A percentile compares a stretch with the other conserved stretches of the same genome.
phyloP scores from a whole-genome alignment of 257 asterid genomes.

The Nicotiana sylvestris region DNA sequence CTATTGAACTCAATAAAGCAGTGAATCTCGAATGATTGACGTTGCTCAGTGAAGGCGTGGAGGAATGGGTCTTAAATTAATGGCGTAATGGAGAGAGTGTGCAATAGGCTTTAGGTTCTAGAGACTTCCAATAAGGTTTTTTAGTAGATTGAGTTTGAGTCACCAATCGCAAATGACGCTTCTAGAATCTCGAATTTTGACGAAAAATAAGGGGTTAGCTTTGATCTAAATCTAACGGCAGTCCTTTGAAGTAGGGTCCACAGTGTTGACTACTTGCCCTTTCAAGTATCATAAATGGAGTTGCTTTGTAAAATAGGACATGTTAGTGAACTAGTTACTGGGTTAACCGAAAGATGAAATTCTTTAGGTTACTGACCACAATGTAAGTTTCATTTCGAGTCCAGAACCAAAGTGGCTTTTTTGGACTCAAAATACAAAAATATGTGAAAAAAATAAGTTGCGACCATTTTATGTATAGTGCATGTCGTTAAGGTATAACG shows the following conservation, averaged over 20 bases:
- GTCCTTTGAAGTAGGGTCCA: not conserved
- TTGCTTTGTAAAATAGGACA: too few relatives aligned
- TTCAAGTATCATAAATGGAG: not conserved
- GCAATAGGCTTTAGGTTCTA: constrained; percentile 15
- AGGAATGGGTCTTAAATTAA: not conserved
- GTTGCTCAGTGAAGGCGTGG: not conserved
- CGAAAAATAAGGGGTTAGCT: too few relatives aligned
- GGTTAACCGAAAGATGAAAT: not conserved
- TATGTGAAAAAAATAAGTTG: too few relatives aligned
- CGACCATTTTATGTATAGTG: too few relatives aligned
- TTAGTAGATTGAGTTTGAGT: not conserved
- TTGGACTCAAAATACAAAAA: too few relatives aligned
- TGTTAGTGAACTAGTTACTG: too few relatives aligned
- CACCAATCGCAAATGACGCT: not conserved
- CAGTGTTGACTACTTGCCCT: not conserved
- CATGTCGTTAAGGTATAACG: too few relatives aligned
- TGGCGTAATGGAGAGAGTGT: not conserved
- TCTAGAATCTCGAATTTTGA: too few relatives aligned
- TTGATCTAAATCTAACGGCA: too few relatives aligned
- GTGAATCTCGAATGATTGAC: not conserved
- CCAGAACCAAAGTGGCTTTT: too few relatives aligned
- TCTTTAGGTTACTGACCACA: not conserved
- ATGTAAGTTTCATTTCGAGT: not conserved
- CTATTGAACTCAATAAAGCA: not conserved
- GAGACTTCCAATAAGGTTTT: constrained; percentile 25